Base-by-base conservation (phyloP, 495 filamentous ascomycete genomes). In the Annulohypoxylon stygium region DNA sequence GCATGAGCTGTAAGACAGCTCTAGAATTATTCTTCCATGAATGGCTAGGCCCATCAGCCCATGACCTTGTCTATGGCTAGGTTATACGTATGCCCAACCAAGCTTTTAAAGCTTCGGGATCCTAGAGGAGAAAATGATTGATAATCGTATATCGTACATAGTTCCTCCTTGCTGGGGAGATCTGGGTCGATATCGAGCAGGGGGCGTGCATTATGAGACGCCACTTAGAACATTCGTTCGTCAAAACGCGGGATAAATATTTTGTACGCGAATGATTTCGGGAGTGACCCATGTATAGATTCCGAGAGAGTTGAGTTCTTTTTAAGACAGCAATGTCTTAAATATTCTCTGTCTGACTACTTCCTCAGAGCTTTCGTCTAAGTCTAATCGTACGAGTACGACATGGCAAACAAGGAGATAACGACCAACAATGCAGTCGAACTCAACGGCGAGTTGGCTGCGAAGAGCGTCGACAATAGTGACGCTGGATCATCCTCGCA, bases 361-460 rank as follows among this genome's bases (percentile, higher is more conserved):
- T 26, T 41, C 43, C 43, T 9, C 18, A 18, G 4, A 34, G 14
- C 18, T 68, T 33, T 33, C 11, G 14, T 65, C 11, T 2, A 20
- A 62, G 33, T 12, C 30, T 37, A 18, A 39, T 48, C 50, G 7
- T 2, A 18, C 18, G 12, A 16, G 12, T 30, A 45, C 61, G 9
- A 57, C 18, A 74, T 74, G 67, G 63, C 33, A 47, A 60, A 26
- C 25, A 70, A 67, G 57, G 71, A 74, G 59, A 72, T 70, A 39
- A 54, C 61, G 9, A 48, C 79, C 68, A 8, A 81, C 72, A 14
- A 11, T 50, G 30, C 73, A 61, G 62, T 79, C 69, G 61, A 77
- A 78, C 41, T 61, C 58, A 37, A 82, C 68, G 47, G 79, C 75
- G 39, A 80, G 66, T 30, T 82, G 9, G 53, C 50, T 20, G 58